A percentile compares a stretch with the other conserved stretches of the same genome.
Conservation (phyloP, 164 flowering plant genomes). For the Aristolochia contorta region DNA sequence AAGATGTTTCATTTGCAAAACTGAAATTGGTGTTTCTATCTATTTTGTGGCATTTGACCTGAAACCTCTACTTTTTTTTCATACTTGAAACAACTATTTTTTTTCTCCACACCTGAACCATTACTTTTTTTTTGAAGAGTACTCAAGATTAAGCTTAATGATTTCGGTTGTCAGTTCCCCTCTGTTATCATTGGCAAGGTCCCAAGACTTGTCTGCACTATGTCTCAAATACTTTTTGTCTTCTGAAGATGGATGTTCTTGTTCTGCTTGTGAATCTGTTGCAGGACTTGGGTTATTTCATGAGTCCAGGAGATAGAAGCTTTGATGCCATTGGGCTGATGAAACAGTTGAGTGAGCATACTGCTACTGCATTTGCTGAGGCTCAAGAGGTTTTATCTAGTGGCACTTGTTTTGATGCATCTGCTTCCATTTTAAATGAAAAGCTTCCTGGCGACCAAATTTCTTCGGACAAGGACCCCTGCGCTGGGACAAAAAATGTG, state of each 20-base stretch:
- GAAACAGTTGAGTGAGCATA: slow-evolving; percentile 76
- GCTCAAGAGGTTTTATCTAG: slow-evolving; percentile 71
- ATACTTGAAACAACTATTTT: no score
- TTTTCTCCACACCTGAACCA: no score
- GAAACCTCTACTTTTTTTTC: no score
- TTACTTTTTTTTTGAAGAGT: no score
- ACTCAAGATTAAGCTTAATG: no score
- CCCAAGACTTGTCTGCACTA: no score
- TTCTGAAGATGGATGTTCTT: not conserved
- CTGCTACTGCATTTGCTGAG: slow-evolving; percentile 59
- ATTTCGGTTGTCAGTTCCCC: not conserved
- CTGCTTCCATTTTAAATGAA: slow-evolving; percentile 14
- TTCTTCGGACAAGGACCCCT: slow-evolving; percentile 17
- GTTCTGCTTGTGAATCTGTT: not conserved
- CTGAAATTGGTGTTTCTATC: no score
- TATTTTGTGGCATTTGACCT: slow-evolving; percentile 2
- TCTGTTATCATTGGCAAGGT: not conserved
- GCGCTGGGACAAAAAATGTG: slow-evolving; percentile 16
- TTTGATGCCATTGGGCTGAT: slow-evolving; percentile 81
- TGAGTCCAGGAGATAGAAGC: slow-evolving; percentile 73
- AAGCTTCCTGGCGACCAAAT: slow-evolving; percentile 10
- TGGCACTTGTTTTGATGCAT: slow-evolving; percentile 38
- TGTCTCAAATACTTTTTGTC: not conserved
- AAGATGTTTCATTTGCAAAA: no score
- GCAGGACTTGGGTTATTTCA: slow-evolving; percentile 65